Percentiles rank a stretch among this genome's conserved stretches.
Evolutionary conservation across 192 early-diverging fungal genomes (phyloP).

Genomic region (Thamnidium elegans): DNA sequence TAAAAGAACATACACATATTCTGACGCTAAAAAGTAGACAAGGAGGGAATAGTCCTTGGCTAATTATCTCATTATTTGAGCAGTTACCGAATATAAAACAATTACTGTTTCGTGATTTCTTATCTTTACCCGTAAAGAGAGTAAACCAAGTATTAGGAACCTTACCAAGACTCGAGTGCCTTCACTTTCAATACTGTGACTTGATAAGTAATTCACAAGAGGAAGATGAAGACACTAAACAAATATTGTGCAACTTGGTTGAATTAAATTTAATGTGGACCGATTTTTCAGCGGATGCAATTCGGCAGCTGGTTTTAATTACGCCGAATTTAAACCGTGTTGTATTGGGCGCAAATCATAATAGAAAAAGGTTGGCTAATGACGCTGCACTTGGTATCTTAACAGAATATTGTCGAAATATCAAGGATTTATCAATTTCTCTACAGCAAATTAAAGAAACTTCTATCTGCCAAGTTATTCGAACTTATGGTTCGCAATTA

Average conservation of each 20-base stretch:
- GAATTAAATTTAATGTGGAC: constrained; percentile 10
- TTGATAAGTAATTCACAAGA: not conserved
- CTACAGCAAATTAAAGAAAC: constrained; percentile 13
- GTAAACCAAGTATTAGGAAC: constrained; percentile 4
- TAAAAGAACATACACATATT: not conserved
- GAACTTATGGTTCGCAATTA: not conserved
- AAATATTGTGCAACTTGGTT: not conserved
- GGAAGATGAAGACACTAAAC: not conserved
- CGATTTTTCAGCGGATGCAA: constrained; percentile 11
- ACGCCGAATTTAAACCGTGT: constrained; percentile 4
- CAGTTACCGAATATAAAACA: constrained; percentile 7
- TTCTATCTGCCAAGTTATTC: constrained; percentile 4
- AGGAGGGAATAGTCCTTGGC: constrained; percentile 10
- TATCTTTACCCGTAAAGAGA: constrained; percentile 6
- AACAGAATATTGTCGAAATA: not conserved
- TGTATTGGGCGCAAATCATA: constrained; percentile 18
- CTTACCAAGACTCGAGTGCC: not conserved
- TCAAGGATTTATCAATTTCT: constrained; percentile 12
- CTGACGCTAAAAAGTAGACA: constrained; percentile 8
- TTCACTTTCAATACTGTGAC: constrained; percentile 6
- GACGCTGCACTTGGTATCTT: not conserved
- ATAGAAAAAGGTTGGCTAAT: constrained; percentile 5
- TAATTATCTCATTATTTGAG: not conserved
- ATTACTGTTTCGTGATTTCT: constrained; percentile 13
- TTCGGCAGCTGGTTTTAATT: not conserved